phyloP scores from a whole-genome alignment of 352 stramenopile species.

The Pythium sukuiense region DNA sequence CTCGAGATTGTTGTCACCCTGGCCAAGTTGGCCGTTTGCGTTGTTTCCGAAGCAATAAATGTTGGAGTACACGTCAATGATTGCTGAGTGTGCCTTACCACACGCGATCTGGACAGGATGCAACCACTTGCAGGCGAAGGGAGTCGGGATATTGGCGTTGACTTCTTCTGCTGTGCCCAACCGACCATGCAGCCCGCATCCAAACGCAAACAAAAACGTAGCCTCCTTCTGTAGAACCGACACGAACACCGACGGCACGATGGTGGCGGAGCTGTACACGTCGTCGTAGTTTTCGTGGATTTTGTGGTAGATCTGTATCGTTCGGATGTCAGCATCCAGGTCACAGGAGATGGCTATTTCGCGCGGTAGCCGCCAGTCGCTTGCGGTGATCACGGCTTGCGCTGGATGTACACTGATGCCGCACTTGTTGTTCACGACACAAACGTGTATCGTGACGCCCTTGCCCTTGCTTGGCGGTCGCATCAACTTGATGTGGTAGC shows the following conservation, averaged over 20 bases:
- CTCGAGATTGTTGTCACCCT: conserved; percentile 55
- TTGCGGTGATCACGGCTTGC: conserved; percentile 54
- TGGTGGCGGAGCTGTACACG: conserved; percentile 41
- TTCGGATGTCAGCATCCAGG: conserved; percentile 50
- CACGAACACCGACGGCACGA: conserved; percentile 65
- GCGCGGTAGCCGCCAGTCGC: conserved; percentile 49
- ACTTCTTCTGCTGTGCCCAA: conserved; percentile 48
- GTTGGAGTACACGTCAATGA: conserved; percentile 75
- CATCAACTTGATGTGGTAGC: conserved; percentile 56
- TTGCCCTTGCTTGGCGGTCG: conserved; percentile 52
- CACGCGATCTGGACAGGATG: conserved; percentile 70
- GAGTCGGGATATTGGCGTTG: conserved; percentile 48
- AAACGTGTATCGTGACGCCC: conserved; percentile 60
- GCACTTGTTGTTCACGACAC: conserved; percentile 62
- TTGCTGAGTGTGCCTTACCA: conserved; percentile 62
- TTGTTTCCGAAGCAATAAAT: conserved; percentile 70
- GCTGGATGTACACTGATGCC: conserved; percentile 48
- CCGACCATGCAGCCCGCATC: conserved; percentile 52
- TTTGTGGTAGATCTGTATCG: conserved; percentile 76
- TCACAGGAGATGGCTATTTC: conserved; percentile 47
- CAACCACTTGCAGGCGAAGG: conserved; percentile 64
- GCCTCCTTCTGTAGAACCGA: conserved; percentile 71
- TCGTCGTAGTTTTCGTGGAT: conserved; percentile 56
- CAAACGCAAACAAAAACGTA: conserved; percentile 73
- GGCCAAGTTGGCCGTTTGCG: conserved; percentile 49